phyloP scores from a whole-genome alignment of 768 basidiomycete species.

The Tubosaeta sp. region DNA sequence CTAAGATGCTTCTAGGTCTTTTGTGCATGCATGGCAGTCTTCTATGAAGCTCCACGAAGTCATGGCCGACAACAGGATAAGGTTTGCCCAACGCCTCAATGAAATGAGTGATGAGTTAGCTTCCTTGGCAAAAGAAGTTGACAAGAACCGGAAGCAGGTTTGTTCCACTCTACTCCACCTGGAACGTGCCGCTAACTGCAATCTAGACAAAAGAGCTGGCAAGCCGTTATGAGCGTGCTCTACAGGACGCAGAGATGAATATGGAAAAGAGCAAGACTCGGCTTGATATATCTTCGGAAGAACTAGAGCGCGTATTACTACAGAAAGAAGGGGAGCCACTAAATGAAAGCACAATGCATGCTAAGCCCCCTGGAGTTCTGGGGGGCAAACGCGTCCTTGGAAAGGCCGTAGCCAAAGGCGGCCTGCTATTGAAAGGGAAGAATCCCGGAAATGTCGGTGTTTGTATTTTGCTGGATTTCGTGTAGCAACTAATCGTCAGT shows the following conservation, averaged over 20 bases:
- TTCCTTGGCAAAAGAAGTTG: constrained; percentile 84
- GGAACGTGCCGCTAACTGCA: constrained; percentile 3
- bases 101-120: constrained; percentile 97
- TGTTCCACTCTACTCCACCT: constrained; percentile 12
- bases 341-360: constrained; percentile 73
- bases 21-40: constrained; percentile 84
- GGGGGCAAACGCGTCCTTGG: constrained; percentile 81
- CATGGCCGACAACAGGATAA: constrained; percentile 84
- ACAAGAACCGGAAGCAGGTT: constrained; percentile 89
- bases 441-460: constrained; percentile 76
- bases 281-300: constrained; percentile 87
- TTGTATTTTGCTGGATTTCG: constrained; percentile 5
- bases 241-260: constrained; percentile 80
- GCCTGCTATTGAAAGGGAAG: constrained; percentile 84
- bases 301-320: constrained; percentile 85
- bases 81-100: constrained; percentile 80
- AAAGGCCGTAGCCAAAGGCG: constrained; percentile 90
- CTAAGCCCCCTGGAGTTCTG: constrained; percentile 50
- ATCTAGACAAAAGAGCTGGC: constrained; percentile 89
- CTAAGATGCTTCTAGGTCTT: constrained; percentile 32
- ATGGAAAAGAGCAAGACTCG: constrained; percentile 89
- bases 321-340: constrained; percentile 94
- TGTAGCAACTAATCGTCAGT: constrained; percentile 5
- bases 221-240: constrained; percentile 76
- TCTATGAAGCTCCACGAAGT: constrained; percentile 85